These are phyloP conservation scores for Phoma sp. DNA, from an alignment of 2,329 filamentous ascomycete genomes.

Conservation along the genomic window DNA sequence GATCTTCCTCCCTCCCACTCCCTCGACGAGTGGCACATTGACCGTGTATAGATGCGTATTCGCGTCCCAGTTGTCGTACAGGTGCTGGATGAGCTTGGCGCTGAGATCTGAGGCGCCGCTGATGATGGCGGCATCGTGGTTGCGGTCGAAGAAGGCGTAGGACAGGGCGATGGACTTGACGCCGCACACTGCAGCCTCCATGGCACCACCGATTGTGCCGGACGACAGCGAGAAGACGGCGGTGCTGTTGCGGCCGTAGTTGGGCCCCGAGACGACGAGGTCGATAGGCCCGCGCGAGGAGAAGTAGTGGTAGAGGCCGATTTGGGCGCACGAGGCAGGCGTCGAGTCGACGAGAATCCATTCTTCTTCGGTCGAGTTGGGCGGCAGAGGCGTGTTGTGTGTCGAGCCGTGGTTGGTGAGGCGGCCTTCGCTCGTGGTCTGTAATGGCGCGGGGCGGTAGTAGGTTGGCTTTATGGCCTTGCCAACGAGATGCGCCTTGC, in stretches of 20 bases:
- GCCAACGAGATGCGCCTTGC: constrained; percentile 95
- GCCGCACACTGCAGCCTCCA: constrained; percentile 59
- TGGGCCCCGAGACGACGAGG: constrained; percentile 58
- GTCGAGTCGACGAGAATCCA: constrained; percentile 61
- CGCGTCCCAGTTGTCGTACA: constrained; percentile 75
- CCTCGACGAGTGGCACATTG: constrained; percentile 85
- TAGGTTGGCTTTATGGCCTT: constrained; percentile 85
- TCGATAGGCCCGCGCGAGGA: constrained; percentile 53
- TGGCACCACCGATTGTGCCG: constrained; percentile 59
- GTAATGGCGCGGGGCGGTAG: constrained; percentile 72
- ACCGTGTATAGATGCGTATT: constrained; percentile 86
- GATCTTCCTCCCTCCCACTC: constrained; percentile 74
- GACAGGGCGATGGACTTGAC: constrained; percentile 76
- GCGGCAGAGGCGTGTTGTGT: constrained; percentile 42
- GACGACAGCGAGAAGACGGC: constrained; percentile 59
- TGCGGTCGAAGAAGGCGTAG: constrained; percentile 87
- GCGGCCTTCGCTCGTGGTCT: constrained; percentile 46
- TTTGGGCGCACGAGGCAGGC: constrained; percentile 59
- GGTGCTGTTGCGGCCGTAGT: constrained; percentile 60
- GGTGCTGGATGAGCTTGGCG: constrained; percentile 78
- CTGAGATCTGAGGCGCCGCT: constrained; percentile 76
- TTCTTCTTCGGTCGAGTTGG: constrained; percentile 49
- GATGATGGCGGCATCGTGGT: constrained; percentile 84
- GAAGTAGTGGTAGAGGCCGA: constrained; percentile 59
- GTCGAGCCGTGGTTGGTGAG: constrained; percentile 50